Base-by-base conservation (phyloP, 2,329 filamentous ascomycete genomes). In the Beauveria australis region DNA sequence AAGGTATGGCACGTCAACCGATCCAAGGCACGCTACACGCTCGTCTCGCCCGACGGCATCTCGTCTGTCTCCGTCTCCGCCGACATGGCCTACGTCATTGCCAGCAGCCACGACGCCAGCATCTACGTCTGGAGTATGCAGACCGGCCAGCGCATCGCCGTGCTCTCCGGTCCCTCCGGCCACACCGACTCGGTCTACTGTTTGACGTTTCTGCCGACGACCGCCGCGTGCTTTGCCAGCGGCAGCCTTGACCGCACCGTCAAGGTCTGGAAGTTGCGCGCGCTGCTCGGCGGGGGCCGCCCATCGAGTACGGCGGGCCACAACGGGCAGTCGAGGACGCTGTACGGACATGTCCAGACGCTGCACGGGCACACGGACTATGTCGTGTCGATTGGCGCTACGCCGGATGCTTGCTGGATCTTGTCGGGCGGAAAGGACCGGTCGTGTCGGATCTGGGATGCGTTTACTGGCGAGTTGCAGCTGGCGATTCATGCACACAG, bases 401-500 rank as follows among this genome's bases (percentile, higher is more conserved):
- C 94, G 0, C 93, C 93, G 16, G 92, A 97, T 72, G 89, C 90
- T 64, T 85, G 88, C 68, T 99, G 93, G 94, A 92, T 97, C 61
- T 88, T 99, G 75, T 96, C 91, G 64, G 94, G 94, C 49, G 96
- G 92, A 64, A 97, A 97, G 79, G 94, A 99, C 71, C 86, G 94
- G 55, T 92, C 93, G 53, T 94, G 97, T 22, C 94, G 97, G 72
- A 97, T 99, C 80, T 99, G 94, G 94, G 93, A 99, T 71, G 93
- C 93, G 19, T 84, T 88, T 68, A 97, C 91, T 19, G 93, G 93
- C 40, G 88, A 90, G 66, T 94, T 92, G 1, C 93, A 97, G 76
- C 88, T 97, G 72, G 97, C 97, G 94, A 83, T 99, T 64, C 93
- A 97, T 75, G 94, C 94, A 24, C 94, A 97, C 74, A 97, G 97